Evolutionary conservation across 306 rosid species (phyloP).

Genomic region (Prunus mume): DNA sequence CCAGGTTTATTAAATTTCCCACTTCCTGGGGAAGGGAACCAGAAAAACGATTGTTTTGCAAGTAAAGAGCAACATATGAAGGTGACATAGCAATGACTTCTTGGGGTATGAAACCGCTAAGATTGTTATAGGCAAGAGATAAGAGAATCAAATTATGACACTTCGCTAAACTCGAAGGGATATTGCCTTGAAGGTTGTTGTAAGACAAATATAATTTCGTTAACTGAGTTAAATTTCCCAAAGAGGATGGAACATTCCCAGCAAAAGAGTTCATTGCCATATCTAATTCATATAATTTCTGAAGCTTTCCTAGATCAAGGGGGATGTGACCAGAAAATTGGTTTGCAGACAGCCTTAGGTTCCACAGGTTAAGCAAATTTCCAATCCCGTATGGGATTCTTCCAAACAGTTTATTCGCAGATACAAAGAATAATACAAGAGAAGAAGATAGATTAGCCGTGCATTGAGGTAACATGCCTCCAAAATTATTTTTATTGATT

Average conservation of each 20-base stretch:
- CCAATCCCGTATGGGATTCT: slow-evolving; percentile 2
- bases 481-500: background rate
- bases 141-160: background rate
- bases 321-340: background rate
- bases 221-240: background rate
- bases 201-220: background rate
- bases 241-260: background rate
- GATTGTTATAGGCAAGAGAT: background rate
- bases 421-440: background rate
- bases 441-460: background rate
- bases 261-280: background rate
- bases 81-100: background rate
- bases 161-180: background rate
- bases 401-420: background rate
- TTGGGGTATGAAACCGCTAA: background rate
- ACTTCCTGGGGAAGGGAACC: background rate
- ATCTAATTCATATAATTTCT: background rate
- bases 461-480: background rate
- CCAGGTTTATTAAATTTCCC: background rate
- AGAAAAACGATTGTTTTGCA: background rate
- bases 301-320: background rate
- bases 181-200: background rate
- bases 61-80: background rate
- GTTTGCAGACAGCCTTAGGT: background rate
- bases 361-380: background rate